These are phyloP conservation scores for Trichoderma citrinoviride DNA, from an alignment of 2,329 filamentous ascomycete species.

Conservation along the genomic window DNA sequence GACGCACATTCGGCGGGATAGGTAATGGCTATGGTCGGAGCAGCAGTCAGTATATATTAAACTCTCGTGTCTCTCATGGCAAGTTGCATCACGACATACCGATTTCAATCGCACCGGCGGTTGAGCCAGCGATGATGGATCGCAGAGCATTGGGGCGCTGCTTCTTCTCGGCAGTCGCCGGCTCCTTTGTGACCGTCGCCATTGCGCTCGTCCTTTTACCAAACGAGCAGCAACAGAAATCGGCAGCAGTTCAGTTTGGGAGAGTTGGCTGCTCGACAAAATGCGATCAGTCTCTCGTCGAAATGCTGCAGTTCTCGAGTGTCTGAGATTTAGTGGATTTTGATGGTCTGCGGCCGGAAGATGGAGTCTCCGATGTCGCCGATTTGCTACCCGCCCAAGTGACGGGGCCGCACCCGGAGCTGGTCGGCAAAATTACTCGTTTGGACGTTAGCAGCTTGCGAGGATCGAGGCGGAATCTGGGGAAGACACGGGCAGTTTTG, in stretches of 20 bases:
- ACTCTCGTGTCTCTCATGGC: background rate
- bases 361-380: conserved; percentile 23
- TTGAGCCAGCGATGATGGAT: conserved; percentile 86
- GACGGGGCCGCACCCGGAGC: conserved; percentile 14
- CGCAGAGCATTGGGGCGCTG: conserved; percentile 74
- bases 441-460: background rate
- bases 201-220: conserved; percentile 24
- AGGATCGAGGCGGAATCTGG: background rate
- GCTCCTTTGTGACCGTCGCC: conserved; percentile 31
- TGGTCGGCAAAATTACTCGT: conserved; percentile 20
- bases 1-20: conserved; percentile 86
- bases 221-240: background rate
- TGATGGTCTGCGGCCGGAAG: conserved; percentile 17
- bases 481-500: background rate
- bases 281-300: too few species aligned
- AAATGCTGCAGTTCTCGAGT: background rate
- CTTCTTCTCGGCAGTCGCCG: conserved; percentile 32
- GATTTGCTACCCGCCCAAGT: background rate
- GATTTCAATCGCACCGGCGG: conserved; percentile 94
- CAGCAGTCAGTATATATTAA: background rate
- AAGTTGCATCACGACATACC: conserved; percentile 49
- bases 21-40: conserved; percentile 62
- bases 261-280: background rate
- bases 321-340: background rate
- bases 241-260: background rate